phyloP scores from a whole-genome alignment of 2,329 filamentous ascomycete genomes.

The Fusarium sp. region DNA sequence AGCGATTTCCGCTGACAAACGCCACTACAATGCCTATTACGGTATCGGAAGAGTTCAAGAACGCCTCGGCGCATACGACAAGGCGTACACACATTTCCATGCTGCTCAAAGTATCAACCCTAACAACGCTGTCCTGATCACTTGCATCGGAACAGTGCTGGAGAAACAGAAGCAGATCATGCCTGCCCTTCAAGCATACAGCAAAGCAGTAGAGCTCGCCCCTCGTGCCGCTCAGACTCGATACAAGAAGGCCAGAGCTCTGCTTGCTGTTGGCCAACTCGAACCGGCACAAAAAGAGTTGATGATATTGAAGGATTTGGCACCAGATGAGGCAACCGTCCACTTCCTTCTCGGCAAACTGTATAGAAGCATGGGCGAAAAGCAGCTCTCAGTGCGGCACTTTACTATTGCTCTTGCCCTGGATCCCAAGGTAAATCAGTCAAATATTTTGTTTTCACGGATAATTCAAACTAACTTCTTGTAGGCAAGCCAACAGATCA shows the following conservation, averaged over 20 bases:
- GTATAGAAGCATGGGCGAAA: slow-evolving; percentile 78
- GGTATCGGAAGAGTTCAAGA: slow-evolving; percentile 86
- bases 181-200: slow-evolving; percentile 83
- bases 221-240: slow-evolving; percentile 84
- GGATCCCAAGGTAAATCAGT: slow-evolving; percentile 84
- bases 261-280: slow-evolving; percentile 79
- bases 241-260: slow-evolving; percentile 90
- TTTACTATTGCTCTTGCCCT: slow-evolving; percentile 95
- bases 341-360: slow-evolving; percentile 93
- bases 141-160: slow-evolving; percentile 89
- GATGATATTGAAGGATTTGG: slow-evolving; percentile 87
- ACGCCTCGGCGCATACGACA: slow-evolving; percentile 89
- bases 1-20: slow-evolving; percentile 84
- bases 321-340: slow-evolving; percentile 94
- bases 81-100: slow-evolving; percentile 91
- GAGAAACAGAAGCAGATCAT: slow-evolving; percentile 88
- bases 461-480: slow-evolving; percentile 9
- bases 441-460: neutral
- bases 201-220: slow-evolving; percentile 82
- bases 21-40: slow-evolving; percentile 99
- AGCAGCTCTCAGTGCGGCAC: slow-evolving; percentile 85
- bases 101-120: slow-evolving; percentile 91
- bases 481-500: slow-evolving; percentile 91
- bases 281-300: slow-evolving; percentile 83
- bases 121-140: slow-evolving; percentile 90